Evolutionary conservation across 1,139 yeast species (phyloP).

Genomic region (Yamadazyma spencermartinsiae): DNA sequence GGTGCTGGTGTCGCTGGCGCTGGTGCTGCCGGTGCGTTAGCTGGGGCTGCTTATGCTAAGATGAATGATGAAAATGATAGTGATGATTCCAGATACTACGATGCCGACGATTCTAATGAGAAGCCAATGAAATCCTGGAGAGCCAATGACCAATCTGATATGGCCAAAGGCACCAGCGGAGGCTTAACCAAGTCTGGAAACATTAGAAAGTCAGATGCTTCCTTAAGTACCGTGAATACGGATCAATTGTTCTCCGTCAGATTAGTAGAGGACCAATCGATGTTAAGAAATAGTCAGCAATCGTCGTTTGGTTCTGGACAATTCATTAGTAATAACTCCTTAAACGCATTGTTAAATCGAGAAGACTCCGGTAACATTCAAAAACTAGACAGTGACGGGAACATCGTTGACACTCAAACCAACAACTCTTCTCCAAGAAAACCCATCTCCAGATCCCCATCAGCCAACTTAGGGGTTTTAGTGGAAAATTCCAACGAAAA

Average conservation of each 20-base stretch:
- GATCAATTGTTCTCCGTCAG: constrained; percentile 81
- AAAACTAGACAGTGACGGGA: constrained; percentile 56
- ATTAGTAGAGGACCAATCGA: constrained; percentile 60
- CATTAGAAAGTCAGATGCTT: constrained; percentile 55
- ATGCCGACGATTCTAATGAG: constrained; percentile 26
- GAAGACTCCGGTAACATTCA: constrained; percentile 49
- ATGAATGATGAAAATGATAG: constrained; percentile 10
- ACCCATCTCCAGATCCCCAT: constrained; percentile 25
- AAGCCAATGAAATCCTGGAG: constrained; percentile 76
- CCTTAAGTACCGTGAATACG: constrained; percentile 84
- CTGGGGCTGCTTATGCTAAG: neutral
- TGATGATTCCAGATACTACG: constrained; percentile 24
- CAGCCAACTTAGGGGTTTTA: constrained; percentile 31
- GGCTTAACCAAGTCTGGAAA: constrained; percentile 20
- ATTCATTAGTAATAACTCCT: constrained; percentile 31
- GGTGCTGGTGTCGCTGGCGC: constrained; percentile 18
- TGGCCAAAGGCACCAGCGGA: constrained; percentile 15
- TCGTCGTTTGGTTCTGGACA: constrained; percentile 33
- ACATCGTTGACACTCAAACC: constrained; percentile 34
- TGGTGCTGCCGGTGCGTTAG: constrained; percentile 23
- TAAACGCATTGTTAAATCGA: constrained; percentile 29
- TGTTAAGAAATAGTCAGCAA: constrained; percentile 37
- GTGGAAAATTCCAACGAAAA: constrained; percentile 30
- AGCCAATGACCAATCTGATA: constrained; percentile 39
- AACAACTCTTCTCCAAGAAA: constrained; percentile 15